A percentile compares a stretch with the other conserved stretches of the same genome.
These are phyloP conservation scores for Scedosporium boydii DNA, from an alignment of 2,329 filamentous ascomycete genomes.

Conservation along the genomic window DNA sequence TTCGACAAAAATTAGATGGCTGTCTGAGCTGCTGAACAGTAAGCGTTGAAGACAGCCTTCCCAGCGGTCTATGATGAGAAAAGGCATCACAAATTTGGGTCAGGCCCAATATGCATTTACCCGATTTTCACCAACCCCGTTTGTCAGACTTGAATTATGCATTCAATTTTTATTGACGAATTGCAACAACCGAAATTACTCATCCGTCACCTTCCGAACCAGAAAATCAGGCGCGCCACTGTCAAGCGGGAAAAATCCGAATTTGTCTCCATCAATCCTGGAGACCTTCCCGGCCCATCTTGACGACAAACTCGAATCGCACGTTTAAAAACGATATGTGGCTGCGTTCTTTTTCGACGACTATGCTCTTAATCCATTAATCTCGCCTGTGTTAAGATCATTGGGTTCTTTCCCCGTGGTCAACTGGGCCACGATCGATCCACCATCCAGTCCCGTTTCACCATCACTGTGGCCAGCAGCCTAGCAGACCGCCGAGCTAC, in stretches of 20 bases:
- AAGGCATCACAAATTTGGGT: too few relatives aligned
- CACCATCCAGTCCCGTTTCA: constrained; percentile 2
- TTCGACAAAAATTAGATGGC: neutral
- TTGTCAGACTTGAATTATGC: neutral
- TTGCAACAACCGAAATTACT: constrained; percentile 1
- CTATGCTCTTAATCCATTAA: neutral
- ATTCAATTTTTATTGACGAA: neutral
- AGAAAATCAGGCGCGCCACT: neutral
- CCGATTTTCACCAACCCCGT: neutral
- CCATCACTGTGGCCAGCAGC: constrained; percentile 10
- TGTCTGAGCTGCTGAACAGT: neutral
- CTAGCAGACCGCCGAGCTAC: constrained; percentile 11
- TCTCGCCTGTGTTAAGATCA: neutral
- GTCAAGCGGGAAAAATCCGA: neutral
- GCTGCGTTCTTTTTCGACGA: neutral
- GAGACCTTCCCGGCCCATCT: neutral
- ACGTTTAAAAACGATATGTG: neutral
- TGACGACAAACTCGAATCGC: neutral
- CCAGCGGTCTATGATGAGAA: too few relatives aligned
- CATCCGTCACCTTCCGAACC: neutral
- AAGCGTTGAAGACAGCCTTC: neutral
- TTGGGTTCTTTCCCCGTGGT: neutral
- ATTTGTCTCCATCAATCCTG: neutral
- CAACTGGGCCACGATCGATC: neutral
- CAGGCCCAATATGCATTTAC: neutral